Conservation (phyloP, 805 yeast species). For the Kluyveromyces wickerhamii region DNA sequence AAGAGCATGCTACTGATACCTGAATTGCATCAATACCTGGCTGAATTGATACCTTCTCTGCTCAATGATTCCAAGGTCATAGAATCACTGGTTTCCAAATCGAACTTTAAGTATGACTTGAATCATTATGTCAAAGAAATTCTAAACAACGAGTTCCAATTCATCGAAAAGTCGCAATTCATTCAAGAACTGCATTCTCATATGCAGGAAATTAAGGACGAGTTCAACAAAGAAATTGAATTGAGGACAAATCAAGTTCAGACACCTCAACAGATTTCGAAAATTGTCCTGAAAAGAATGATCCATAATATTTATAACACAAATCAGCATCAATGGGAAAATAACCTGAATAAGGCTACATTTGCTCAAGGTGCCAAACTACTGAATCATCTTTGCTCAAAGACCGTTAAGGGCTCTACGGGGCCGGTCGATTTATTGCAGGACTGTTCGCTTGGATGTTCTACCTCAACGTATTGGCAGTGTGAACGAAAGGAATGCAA, state of each 20-base stretch:
- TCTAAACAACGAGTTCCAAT: constrained; percentile 25
- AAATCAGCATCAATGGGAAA: constrained; percentile 28
- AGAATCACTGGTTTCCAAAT: background rate
- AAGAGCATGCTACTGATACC: constrained; percentile 25
- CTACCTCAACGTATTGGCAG: constrained; percentile 27
- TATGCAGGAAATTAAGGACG: constrained; percentile 21
- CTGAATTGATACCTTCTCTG: constrained; percentile 12
- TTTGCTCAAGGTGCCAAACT: constrained; percentile 32
- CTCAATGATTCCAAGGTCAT: constrained; percentile 1
- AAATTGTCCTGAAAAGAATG: constrained; percentile 20
- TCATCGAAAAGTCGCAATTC: constrained; percentile 22
- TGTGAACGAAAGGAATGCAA: constrained; percentile 24
- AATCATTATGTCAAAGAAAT: constrained; percentile 26
- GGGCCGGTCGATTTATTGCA: constrained; percentile 22
- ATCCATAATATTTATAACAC: constrained; percentile 26
- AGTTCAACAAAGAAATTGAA: constrained; percentile 22
- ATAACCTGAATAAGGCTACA: constrained; percentile 30
- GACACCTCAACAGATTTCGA: constrained; percentile 20
- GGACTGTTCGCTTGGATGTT: constrained; percentile 14
- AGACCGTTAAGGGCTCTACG: constrained; percentile 19
- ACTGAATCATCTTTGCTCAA: constrained; percentile 31
- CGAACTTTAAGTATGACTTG: constrained; percentile 18
- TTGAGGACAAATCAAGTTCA: constrained; percentile 4
- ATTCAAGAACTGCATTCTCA: constrained; percentile 21
- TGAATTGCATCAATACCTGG: constrained; percentile 22